Evolutionary conservation across 495 filamentous ascomycete species (phyloP).

Genomic region (Haplographium delicatum): DNA sequence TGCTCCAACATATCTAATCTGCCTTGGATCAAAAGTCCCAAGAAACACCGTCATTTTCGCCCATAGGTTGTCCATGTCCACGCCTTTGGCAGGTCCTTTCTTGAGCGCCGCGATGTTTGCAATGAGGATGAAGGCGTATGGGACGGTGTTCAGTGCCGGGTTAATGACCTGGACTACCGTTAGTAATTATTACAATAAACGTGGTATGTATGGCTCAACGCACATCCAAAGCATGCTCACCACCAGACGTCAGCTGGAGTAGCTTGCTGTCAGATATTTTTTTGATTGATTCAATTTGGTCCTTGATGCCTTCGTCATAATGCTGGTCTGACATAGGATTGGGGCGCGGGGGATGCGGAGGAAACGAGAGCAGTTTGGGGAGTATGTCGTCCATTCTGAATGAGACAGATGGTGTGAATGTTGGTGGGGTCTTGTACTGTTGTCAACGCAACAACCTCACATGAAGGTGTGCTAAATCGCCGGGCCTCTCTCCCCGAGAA

Average conservation of each 20-base stretch:
- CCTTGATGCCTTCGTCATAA: constrained; percentile 34
- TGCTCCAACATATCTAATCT: constrained; percentile 52
- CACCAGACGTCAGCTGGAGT: constrained; percentile 27
- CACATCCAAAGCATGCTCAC: constrained; percentile 34
- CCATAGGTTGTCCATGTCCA: constrained; percentile 36
- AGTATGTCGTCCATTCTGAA: constrained; percentile 31
- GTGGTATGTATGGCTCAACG: constrained; percentile 6
- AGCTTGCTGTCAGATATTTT: constrained; percentile 28
- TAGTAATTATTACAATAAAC: constrained; percentile 1
- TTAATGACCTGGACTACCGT: constrained; percentile 22
- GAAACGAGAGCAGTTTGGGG: constrained; percentile 34
- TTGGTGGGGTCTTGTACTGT: neutral
- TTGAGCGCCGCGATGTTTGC: constrained; percentile 20
- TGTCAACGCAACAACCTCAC: too few species aligned
- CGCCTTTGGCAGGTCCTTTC: constrained; percentile 7
- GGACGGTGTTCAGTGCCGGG: constrained; percentile 25
- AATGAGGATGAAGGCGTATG: constrained; percentile 21
- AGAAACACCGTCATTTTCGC: constrained; percentile 43
- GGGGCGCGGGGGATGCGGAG: constrained; percentile 34
- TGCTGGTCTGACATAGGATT: constrained; percentile 29
- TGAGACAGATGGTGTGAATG: neutral
- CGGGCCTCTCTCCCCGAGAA: too few species aligned
- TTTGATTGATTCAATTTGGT: constrained; percentile 26
- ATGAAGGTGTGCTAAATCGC: too few species aligned
- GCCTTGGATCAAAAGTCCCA: constrained; percentile 49